Conservation (phyloP, 1,284 basidiomycete genomes). For the Ustilago lituana region DNA sequence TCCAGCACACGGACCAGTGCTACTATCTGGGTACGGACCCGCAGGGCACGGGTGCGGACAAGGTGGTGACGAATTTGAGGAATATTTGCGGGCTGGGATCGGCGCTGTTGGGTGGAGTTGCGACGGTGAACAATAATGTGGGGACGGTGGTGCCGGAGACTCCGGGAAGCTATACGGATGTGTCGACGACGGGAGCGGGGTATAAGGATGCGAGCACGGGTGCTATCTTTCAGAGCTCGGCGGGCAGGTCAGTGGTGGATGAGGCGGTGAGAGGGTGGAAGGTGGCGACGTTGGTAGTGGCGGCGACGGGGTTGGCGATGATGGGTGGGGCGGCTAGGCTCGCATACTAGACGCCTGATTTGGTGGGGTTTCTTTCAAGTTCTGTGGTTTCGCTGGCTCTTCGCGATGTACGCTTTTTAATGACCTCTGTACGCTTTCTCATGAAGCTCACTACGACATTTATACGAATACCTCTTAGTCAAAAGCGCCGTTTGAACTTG, state of each 20-base stretch:
- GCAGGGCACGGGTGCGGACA: conserved; percentile 51
- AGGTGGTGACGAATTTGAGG: conserved; percentile 50
- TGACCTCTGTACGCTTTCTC: conserved; percentile 7
- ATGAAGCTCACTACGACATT: no score
- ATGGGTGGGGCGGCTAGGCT: conserved; percentile 19
- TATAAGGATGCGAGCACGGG: conserved; percentile 48
- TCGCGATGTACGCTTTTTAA: conserved; percentile 2
- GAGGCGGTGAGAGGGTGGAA: conserved; percentile 18
- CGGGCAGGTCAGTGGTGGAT: conserved; percentile 8
- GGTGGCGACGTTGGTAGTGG: conserved; percentile 3
- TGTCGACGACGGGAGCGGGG: conserved; percentile 34
- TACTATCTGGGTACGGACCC: conserved; percentile 58
- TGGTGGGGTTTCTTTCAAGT: not conserved
- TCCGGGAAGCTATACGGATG: conserved; percentile 44
- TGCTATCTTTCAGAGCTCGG: conserved; percentile 37
- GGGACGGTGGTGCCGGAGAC: conserved; percentile 15
- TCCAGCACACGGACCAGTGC: conserved; percentile 57
- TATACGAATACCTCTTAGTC: no score
- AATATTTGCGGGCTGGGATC: conserved; percentile 51
- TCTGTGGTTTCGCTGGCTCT: not conserved
- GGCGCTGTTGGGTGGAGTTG: conserved; percentile 51
- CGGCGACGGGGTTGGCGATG: conserved; percentile 13
- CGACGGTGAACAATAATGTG: conserved; percentile 34
- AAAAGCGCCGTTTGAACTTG: no score
- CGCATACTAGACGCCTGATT: not conserved